Conservation (phyloP, 2,329 filamentous ascomycete genomes). For the Hypomyces perniciosus region DNA sequence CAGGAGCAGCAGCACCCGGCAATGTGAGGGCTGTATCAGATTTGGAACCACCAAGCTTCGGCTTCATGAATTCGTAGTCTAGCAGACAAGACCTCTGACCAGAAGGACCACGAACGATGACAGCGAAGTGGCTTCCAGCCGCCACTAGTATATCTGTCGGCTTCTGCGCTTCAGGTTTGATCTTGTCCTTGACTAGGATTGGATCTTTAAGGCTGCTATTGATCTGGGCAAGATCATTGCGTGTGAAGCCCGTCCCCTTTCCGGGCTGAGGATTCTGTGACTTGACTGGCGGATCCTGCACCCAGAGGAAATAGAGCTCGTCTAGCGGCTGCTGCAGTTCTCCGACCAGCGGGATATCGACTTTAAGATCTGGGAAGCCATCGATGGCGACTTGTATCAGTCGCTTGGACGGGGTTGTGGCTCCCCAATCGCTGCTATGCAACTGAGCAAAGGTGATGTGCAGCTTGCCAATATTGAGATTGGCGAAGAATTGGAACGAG, state of each 20-base stretch:
- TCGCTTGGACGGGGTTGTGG: constrained; percentile 15
- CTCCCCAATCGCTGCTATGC: constrained; percentile 11
- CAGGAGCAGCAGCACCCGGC: neutral
- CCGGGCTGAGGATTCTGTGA: neutral
- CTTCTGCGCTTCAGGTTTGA: constrained; percentile 5
- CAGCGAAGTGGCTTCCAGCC: constrained; percentile 22
- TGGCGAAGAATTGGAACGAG: constrained; percentile 15
- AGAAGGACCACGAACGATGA: constrained; percentile 13
- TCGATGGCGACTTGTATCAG: constrained; percentile 15
- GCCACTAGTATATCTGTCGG: constrained; percentile 15
- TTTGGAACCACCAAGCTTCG: neutral
- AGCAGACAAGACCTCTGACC: neutral
- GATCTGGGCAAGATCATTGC: constrained; percentile 4
- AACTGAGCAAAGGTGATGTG: constrained; percentile 13
- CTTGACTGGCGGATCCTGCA: constrained; percentile 19
- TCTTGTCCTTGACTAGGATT: constrained; percentile 12
- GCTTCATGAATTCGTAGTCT: constrained; percentile 17
- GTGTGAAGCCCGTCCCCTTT: constrained; percentile 4
- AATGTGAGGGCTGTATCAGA: neutral
- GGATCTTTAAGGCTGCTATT: constrained; percentile 1
- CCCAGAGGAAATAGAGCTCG: constrained; percentile 29
- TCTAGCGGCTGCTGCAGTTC: constrained; percentile 29
- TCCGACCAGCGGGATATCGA: constrained; percentile 26
- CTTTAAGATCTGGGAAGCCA: constrained; percentile 13
- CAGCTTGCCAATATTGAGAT: constrained; percentile 9